Evolutionary conservation across 192 early-diverging fungal genomes (phyloP), one percentile per base, ranked within the genome.

Genomic region (Umbelopsis isabellina): DNA sequence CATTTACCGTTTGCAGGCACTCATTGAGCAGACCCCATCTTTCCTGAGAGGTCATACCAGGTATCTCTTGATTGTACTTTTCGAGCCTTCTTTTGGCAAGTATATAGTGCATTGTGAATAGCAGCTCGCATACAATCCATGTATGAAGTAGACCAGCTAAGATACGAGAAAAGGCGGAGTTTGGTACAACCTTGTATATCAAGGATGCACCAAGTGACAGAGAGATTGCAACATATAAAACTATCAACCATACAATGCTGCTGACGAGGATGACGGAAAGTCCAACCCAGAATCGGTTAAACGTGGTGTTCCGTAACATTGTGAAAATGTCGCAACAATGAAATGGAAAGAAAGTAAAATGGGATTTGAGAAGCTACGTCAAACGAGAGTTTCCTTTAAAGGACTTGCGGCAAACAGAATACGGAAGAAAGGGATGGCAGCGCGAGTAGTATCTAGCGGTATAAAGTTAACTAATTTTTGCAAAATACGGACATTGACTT

Each of bases 151-250:
- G 2, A 18, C 11, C 18, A 7, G 30, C 55, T 6, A 61, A 7
- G 30, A 61, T 35, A 25, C 15, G 12, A 16, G 23, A 13, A 15
- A 35, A 15, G 55, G 55, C 55, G 55, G 55, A 61, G 55, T 61
- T 61, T 35, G 55, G 30, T 16, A 61, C 7, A 2, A 61, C 25
- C 6, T n/a, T 25, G 15, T 61, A 61, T 61, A 61, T 35, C 9
- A 61, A 30, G 27, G 55, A 15, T 61, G 37, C 27, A 3, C 30
- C 55, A 12, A 27, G 27, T 18, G 33, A 25, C 12, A 61, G 25
- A 35, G 55, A 61, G 55, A 61, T 18, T 61, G 55, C 12, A 8
- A 61, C 30, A 18, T 61, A 61, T 16, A n/a, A 61, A 4, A 61
- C 33, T 61, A 61, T 61, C 18, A 61, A 61, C 15, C 18, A 61